Base-by-base conservation (phyloP, 805 yeast genomes). In the Barnettozyma salicaria region DNA sequence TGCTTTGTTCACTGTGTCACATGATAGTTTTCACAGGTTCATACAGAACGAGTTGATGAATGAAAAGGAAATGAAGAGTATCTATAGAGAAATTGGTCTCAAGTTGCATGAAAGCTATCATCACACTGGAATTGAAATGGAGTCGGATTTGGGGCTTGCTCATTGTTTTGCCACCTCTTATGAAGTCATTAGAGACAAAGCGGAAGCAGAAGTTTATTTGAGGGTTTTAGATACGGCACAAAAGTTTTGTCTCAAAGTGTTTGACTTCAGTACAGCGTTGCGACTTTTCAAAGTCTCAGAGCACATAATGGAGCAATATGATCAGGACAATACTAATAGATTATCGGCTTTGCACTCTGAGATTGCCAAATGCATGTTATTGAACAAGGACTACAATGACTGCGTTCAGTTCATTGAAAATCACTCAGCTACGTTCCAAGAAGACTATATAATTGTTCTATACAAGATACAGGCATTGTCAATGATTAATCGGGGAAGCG, bases 191-290 rank as follows among this genome's bases (percentile, higher is more conserved):
- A 19, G n/a, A 3, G 25, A 33, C n/a, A 8, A 45, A 2, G 63
- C 60, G 5, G 77, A 73, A 26, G 37, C 40, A 16, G 53, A 53
- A 6, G 56, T 53, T 1, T 73, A 67, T 37, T 41, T 62, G 12
- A 62, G 61, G 3, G 65, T 68, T 6, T 48, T 72, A 27, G 55
- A 64, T 4, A 55, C 58, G 16, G 74, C 76, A 1, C 75, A 75
- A 2, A 56, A 59, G 34, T 57, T 57, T 39, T 71, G 75, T 1
- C 64, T 66, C 31, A 63, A 65, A 9, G 61, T 67, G 9, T 67
- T 63, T 32, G 73, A 69, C 43, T 59, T 65, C 39, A 53, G 50
- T 19, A 50, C 64, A 28, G 67, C 76, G 0, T 53, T 69, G 22
- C 43, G 49, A n/a, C 69, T 61, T 40, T 65, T 70, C 30, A 52